Conservation (phyloP, 1,139 yeast genomes). For the Blastobotrys serpentis region DNA sequence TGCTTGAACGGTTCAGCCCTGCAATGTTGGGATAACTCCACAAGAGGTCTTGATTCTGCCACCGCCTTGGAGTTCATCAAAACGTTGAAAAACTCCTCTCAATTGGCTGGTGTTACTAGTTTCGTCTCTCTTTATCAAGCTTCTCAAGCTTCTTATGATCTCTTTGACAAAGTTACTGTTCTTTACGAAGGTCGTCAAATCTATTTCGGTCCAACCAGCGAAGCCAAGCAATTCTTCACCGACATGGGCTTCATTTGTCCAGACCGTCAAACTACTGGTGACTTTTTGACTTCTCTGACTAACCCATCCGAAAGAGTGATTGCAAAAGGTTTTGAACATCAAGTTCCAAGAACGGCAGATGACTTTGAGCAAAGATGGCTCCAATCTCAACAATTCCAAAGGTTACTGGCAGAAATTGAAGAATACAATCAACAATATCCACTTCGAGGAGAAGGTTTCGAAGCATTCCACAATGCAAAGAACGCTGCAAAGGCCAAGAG, state of each 20-base stretch:
- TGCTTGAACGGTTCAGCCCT: conserved; percentile 59
- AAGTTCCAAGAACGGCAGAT: conserved; percentile 65
- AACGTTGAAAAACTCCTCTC: conserved; percentile 64
- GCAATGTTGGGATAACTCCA: conserved; percentile 75
- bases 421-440: conserved; percentile 33
- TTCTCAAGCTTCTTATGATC: conserved; percentile 71
- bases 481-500: conserved; percentile 53
- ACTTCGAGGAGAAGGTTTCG: conserved; percentile 29
- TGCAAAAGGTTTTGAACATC: conserved; percentile 54
- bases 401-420: conserved; percentile 45
- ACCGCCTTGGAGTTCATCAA: conserved; percentile 73
- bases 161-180: conserved; percentile 71
- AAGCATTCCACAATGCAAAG: conserved; percentile 51
- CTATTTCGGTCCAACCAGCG: conserved; percentile 60
- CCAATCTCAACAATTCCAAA: conserved; percentile 51
- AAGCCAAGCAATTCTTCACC: conserved; percentile 60
- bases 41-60: conserved; percentile 73
- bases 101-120: conserved; percentile 57
- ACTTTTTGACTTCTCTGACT: conserved; percentile 74
- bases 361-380: conserved; percentile 71
- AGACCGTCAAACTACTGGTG: conserved; percentile 78
- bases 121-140: conserved; percentile 82
- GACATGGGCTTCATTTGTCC: conserved; percentile 74
- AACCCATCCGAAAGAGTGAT: conserved; percentile 66
- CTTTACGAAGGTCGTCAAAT: conserved; percentile 78